Evolutionary conservation across 2,329 filamentous ascomycete species (phyloP), one percentile per base, ranked within the genome.

Genomic region (Tolypocladium pustulatum): DNA sequence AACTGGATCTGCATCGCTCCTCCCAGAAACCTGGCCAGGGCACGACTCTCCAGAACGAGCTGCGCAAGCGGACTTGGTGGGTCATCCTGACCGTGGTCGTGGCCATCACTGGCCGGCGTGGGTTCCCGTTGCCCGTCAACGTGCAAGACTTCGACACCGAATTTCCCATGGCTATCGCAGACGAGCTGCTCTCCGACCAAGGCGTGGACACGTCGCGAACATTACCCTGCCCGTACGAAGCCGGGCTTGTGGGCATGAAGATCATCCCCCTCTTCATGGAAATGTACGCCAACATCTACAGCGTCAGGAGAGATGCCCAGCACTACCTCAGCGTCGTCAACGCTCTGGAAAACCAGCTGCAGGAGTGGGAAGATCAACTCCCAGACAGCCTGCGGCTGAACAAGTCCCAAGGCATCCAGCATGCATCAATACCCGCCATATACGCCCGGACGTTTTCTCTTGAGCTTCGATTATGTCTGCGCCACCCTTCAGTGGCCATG

Each of bases 31-130:
- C 75, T 0, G 73, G 72, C 9, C 74, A 77, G 57, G 70, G 68
- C 17, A 81, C 78, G 1, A 79, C 75, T n/a, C 78, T 91, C 1
- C 83, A 88, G 7, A 82, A 89, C 60, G 90, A 95, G 69, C 70
- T 92, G 71, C 81, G 90, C 30, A 92, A 92, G 73, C 81, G 90
- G 20, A 79, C 86, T 0, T 95, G 90, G 77, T 95, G 89, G 88
- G 79, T 79, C 7, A 78, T 92, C 13, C 73, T 91, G 46, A 77
- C 81, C 6, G 78, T 91, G 17, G 80, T 85, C 60, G 78, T 89
- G 12, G 84, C 83, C n/a, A 75, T 93, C 12, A 85, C 85, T 64
- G 89, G 89, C 25, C 89, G 89, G 59, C 82, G 92, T 40, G 90
- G 90, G 22, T 80, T 86, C 20, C 90, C 90, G 1, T 89, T 94